These are phyloP conservation scores for Aspergillus fischeri DNA, from an alignment of 2,329 filamentous ascomycete genomes.

Conservation along the genomic window DNA sequence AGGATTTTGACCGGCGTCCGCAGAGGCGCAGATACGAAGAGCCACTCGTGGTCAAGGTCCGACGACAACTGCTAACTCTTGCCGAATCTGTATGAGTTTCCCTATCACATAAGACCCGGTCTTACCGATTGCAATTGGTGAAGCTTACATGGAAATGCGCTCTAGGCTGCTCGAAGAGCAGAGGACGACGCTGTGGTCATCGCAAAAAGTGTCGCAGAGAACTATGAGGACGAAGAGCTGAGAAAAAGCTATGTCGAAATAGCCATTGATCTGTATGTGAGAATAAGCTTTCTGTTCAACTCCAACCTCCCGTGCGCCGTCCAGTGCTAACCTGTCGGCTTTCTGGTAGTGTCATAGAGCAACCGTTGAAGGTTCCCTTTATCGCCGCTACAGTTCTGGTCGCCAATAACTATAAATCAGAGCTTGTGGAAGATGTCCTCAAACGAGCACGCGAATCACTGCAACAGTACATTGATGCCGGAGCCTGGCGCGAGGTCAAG, in stretches of 20 bases:
- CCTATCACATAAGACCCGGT: slow-evolving; percentile 2
- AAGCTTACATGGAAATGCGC: slow-evolving; percentile 3
- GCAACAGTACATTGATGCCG: slow-evolving; percentile 64
- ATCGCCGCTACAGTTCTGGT: slow-evolving; percentile 78
- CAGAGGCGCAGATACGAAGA: slow-evolving; percentile 72
- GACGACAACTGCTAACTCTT: slow-evolving; percentile 73
- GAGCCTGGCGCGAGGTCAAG: slow-evolving; percentile 89
- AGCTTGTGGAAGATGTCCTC: slow-evolving; percentile 69
- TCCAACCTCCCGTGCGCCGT: background rate
- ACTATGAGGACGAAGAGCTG: slow-evolving; percentile 80
- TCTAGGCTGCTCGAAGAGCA: slow-evolving; percentile 63
- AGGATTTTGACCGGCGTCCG: slow-evolving; percentile 68
- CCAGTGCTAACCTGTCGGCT: slow-evolving; percentile 15
- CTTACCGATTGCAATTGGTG: slow-evolving; percentile 3
- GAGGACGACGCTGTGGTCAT: slow-evolving; percentile 74
- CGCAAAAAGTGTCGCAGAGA: slow-evolving; percentile 72
- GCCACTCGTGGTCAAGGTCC: slow-evolving; percentile 66
- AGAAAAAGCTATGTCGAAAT: slow-evolving; percentile 69
- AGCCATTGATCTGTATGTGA: slow-evolving; percentile 64
- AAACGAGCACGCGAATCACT: slow-evolving; percentile 56
- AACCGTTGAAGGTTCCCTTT: slow-evolving; percentile 97
- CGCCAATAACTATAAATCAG: slow-evolving; percentile 71
- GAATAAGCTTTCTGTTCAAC: background rate
- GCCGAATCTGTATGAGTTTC: slow-evolving; percentile 62
- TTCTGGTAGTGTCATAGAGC: slow-evolving; percentile 62